Conservation (phyloP, 345 rosid genomes). For the Crucihimalaya himalaica region DNA sequence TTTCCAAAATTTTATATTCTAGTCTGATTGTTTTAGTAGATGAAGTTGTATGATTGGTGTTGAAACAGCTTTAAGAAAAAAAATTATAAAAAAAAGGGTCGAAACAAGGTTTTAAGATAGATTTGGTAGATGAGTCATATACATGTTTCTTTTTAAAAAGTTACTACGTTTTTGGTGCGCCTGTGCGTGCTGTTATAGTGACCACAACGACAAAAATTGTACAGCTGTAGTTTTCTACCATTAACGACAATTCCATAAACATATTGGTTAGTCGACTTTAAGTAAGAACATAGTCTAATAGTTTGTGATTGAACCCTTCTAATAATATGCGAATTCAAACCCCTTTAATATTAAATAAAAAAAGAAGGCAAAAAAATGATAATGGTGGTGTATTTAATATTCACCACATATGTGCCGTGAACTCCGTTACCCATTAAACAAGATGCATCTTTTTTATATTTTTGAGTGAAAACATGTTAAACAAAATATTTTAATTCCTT, state of each 20-base stretch:
- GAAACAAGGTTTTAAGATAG: background rate
- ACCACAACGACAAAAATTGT: background rate
- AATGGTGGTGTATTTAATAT: background rate
- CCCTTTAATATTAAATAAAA: background rate
- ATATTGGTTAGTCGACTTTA: background rate
- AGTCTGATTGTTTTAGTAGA: background rate
- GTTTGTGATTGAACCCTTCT: background rate
- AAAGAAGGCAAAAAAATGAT: background rate
- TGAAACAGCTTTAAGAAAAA: too few species aligned
- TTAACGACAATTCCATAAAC: background rate
- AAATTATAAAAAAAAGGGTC: too few species aligned
- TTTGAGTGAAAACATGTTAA: background rate
- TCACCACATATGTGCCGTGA: constrained; percentile 15
- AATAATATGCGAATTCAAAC: background rate
- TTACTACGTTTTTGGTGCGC: constrained; percentile 12
- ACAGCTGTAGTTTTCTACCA: constrained; percentile 1
- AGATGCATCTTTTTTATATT: background rate
- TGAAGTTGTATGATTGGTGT: constrained; percentile 5
- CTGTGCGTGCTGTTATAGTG: constrained; percentile 3
- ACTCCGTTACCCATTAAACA: background rate
- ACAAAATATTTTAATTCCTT: background rate
- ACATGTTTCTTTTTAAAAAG: background rate
- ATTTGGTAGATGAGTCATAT: background rate
- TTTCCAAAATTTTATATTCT: background rate
- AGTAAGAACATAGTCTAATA: background rate